phyloP scores from a whole-genome alignment of 768 basidiomycete species.

The Cystofilobasidium ferigula region DNA sequence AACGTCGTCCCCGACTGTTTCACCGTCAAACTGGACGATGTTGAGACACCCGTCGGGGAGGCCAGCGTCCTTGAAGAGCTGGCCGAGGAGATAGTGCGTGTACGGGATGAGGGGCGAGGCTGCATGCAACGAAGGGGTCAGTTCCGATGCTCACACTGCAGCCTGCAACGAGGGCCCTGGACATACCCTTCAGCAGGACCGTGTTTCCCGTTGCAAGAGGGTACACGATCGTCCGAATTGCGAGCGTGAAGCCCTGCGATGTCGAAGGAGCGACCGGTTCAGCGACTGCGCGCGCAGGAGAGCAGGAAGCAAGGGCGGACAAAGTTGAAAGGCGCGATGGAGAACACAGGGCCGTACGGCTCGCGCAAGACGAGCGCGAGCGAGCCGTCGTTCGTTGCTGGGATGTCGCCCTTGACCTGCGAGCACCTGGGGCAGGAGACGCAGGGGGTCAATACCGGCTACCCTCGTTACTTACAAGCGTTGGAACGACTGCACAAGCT shows the following conservation, averaged over 20 bases:
- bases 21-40: constrained; percentile 45
- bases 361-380: constrained; percentile 20
- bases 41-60: constrained; percentile 54
- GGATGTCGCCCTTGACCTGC: constrained; percentile 19
- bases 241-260: constrained; percentile 27
- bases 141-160: no score
- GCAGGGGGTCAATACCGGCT: background rate
- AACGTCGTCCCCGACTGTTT: constrained; percentile 43
- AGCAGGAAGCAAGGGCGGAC: background rate
- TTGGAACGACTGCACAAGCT: background rate
- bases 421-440: background rate
- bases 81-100: constrained; percentile 35
- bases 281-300: background rate
- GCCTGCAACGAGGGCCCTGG: background rate
- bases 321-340: constrained; percentile 21
- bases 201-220: constrained; percentile 42
- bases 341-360: constrained; percentile 16
- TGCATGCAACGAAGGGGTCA: background rate
- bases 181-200: constrained; percentile 36
- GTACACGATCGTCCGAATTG: constrained; percentile 33
- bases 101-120: constrained; percentile 30
- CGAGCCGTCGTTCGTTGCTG: constrained; percentile 12
- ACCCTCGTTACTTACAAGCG: background rate
- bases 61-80: constrained; percentile 45
- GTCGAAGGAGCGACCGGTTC: background rate